Base-by-base conservation (phyloP, 345 rosid genomes). In the Passiflora organensis region DNA sequence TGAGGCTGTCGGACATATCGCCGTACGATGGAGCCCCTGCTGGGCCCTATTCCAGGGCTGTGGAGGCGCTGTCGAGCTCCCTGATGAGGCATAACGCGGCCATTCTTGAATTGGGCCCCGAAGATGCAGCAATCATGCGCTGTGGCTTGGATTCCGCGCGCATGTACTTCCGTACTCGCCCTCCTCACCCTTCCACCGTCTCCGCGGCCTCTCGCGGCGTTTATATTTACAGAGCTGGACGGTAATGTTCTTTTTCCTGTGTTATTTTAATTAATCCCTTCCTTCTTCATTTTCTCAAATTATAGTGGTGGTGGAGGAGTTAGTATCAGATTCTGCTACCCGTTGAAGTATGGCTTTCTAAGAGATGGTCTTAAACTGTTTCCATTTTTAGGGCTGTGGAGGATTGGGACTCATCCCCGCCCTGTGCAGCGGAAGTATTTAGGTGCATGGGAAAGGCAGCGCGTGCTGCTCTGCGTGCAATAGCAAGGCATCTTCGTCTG, bases 371-470 rank as follows among this genome's bases (percentile, higher is more conserved):
- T n/a, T n/a, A n/a, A n/a, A n/a, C n/a, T 13, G 48, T 23, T 25
- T 59, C 68, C 55, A 62, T 32, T 53, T 51, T 54, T 55, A 91
- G 98, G 74, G 76, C 95, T 42, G 67, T 82, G 63, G 98, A 88
- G 73, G 95, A 91, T 74, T 76, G 83, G 72, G 96, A 87, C 67
- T 80, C 98, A 22, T 82, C 93, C 42, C 98, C 98, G 24, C 95
- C 98, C 2, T 91, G 98, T 70, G 86, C 88, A 96, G 83, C 84
- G 66, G 98, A 91, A 70, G 62, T 84, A 49, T 91, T 82, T 63
- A 70, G 87, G 79, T 81, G 93, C 53, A 81, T 91, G 93, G 98
- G 98, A 38, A 91, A 80, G 76, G 98, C 82, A 56, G 98, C 98
- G 72, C 85, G 98, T 48, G 84, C 88, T 68, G 83, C 87, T 67